Evolutionary conservation across 805 yeast genomes (phyloP), one percentile per base, ranked within the genome.

Genomic region (Sugiyamaella valdiviana): DNA sequence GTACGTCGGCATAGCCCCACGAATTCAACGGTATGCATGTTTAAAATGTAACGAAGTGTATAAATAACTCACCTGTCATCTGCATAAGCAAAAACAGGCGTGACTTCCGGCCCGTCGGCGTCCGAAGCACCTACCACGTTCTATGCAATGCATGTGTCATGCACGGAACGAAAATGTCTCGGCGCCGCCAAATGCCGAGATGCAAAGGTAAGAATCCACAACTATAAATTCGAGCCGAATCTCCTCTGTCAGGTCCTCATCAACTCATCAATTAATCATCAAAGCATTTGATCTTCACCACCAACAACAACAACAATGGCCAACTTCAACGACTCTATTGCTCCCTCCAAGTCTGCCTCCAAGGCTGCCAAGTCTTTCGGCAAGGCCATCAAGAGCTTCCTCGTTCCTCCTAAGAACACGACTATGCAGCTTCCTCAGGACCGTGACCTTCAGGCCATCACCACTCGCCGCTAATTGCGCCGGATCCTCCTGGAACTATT

Each of bases 281-380:
- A 3, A 26, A 26, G 32, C 32, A 10, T 26, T n/a, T 10, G 32
- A 26, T 26, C 32, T n/a, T n/a, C 32, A 26, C 32, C 29, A 39
- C 5, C 29, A 9, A n/a, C 22, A 15, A 41, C 15, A 22, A 24
- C 10, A 24, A 41, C 23, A 23, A 41, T 41, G 44, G 35, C 44
- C 44, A 23, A 41, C 22, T 29, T 26, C 36, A n/a, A 39, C 42
- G 26, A 39, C 26, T 20, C 42, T 20, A 15, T 41, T 23, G 44
- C 44, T n/a, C 44, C 44, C 15, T 12, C 44, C 23, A 41, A 41
- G 44, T 41, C 44, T 23, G 36, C 44, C 10, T 41, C 44, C 19
- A 24, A 22, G 14, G 20, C 21, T 17, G 26, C 23, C 36, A 41
- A 41, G 22, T 41, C 44, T n/a, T 22, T 41, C 19, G 44, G 44